Base-by-base conservation (phyloP, 1,284 basidiomycete genomes). In the Trametes sp. region DNA sequence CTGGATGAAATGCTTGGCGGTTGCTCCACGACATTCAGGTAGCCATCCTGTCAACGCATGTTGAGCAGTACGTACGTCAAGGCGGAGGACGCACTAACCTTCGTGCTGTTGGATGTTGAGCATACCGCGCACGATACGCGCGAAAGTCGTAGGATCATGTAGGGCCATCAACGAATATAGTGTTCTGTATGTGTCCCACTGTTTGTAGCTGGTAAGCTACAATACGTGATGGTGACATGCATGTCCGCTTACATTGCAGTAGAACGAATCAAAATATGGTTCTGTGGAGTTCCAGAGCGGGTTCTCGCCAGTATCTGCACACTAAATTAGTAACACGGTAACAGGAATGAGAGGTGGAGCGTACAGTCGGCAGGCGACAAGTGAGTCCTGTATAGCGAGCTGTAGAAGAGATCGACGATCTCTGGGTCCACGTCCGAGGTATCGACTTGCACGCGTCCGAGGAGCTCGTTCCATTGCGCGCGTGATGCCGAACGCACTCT, bases 161-260 rank as follows among this genome's bases (percentile, higher is more conserved):
- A 88, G 76, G 0, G 85, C 83, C 80, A 84, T 83, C 33, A 87
- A 75, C 1, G 86, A 82, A 68, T 82, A 88, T 2, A 88, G 73
- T 0, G 85, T 87, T 16, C 86, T 79, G 70, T 83, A 88, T 0
- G 87, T 88, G 64, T 89, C 87, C 87, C 87, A 88, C 84, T 88
- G n/a, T n/a, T n/a, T n/a, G n/a, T n/a, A n/a, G n/a, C n/a, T n/a
- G n/a, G n/a, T n/a, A n/a, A n/a, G n/a, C n/a, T n/a, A n/a, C n/a
- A n/a, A n/a, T n/a, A n/a, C n/a, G n/a, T n/a, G n/a, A n/a, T n/a
- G n/a, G n/a, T n/a, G 28, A 29, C 8, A 33, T 4, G 26, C n/a
- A 6, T 10, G 45, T 1, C 10, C 28, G 11, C 82, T 28, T 63
- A 87, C 86, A 63, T 88, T 89, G 73, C 88, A 90, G 68, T 88